Conservation (phyloP, 2,329 filamentous ascomycete species). For the Verticillium klebahnii region DNA sequence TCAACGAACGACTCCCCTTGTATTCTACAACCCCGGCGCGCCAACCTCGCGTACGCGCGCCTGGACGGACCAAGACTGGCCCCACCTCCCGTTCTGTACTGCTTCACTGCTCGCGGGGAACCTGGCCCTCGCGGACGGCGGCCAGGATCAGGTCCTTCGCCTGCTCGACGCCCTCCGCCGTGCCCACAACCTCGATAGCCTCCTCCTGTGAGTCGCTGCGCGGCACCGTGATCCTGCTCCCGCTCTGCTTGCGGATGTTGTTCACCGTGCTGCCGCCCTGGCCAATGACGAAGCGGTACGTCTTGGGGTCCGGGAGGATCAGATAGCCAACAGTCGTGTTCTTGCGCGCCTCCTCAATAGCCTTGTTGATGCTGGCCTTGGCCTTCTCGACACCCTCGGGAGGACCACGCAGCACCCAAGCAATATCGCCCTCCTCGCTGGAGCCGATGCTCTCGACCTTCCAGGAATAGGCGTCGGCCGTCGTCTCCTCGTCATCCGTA, state of each 20-base stretch:
- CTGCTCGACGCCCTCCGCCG: constrained; percentile 73
- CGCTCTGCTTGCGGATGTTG: constrained; percentile 83
- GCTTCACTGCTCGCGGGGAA: constrained; percentile 7
- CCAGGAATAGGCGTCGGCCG: constrained; percentile 74
- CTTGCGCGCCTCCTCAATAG: constrained; percentile 67
- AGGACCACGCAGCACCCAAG: constrained; percentile 82
- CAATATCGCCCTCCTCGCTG: constrained; percentile 66
- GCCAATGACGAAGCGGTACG: constrained; percentile 88
- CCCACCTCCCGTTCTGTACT: neutral
- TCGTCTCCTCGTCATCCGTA: constrained; percentile 71
- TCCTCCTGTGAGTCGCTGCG: constrained; percentile 70
- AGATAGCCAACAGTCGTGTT: constrained; percentile 78
- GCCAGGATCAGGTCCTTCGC: constrained; percentile 86
- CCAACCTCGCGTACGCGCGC: neutral
- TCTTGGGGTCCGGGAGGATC: constrained; percentile 80
- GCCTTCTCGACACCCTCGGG: constrained; percentile 79
- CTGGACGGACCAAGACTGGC: neutral
- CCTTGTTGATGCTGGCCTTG: constrained; percentile 66
- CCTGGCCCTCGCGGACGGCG: constrained; percentile 63
- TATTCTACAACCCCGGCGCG: neutral
- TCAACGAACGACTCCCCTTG: neutral
- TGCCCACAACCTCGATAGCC: constrained; percentile 85
- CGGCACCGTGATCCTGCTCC: constrained; percentile 91
- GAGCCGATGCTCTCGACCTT: constrained; percentile 64
- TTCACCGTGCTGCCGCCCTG: constrained; percentile 89